Percentiles rank a stretch among this genome's conserved stretches.
Conservation (phyloP, 2,329 filamentous ascomycete species). For the Scedosporium aurantiacum region DNA sequence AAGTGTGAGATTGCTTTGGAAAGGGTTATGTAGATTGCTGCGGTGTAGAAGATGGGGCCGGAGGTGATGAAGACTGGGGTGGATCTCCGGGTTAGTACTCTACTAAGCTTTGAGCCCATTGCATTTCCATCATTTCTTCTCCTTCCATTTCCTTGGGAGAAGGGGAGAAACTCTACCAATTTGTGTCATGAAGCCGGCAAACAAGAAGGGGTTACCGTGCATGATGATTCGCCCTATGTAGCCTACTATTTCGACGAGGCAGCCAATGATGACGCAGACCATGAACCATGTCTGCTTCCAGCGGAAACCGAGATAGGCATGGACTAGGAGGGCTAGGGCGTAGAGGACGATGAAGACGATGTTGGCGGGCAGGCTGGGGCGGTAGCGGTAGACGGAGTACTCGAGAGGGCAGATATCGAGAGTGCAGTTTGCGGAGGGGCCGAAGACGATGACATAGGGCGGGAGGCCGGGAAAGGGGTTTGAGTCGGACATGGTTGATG, state of each 20-base stretch:
- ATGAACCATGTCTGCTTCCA: conserved; percentile 39
- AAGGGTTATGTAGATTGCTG: conserved; percentile 56
- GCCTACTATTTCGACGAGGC: conserved; percentile 46
- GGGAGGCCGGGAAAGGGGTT: not conserved
- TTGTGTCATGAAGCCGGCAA: conserved; percentile 53
- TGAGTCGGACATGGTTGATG: conserved; percentile 7
- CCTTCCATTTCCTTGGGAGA: not conserved
- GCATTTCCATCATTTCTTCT: not conserved
- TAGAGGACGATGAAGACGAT: conserved; percentile 40
- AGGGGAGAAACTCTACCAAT: conserved; percentile 32
- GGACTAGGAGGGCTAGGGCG: conserved; percentile 30
- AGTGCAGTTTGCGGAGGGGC: conserved; percentile 22
- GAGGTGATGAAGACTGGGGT: conserved; percentile 41
- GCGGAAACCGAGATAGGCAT: conserved; percentile 31
- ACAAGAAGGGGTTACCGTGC: conserved; percentile 45
- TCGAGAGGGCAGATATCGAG: conserved; percentile 32
- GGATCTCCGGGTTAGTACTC: not conserved
- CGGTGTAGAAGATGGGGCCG: conserved; percentile 38
- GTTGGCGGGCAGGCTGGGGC: conserved; percentile 42
- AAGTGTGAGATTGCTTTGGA: conserved; percentile 22
- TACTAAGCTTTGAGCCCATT: not conserved
- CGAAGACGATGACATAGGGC: conserved; percentile 8
- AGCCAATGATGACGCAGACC: conserved; percentile 43
- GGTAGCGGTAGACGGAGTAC: conserved; percentile 38
- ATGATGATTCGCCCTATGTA: conserved; percentile 50